phyloP scores from a whole-genome alignment of 1,139 yeast species.

The Suhomyces kunorum region DNA sequence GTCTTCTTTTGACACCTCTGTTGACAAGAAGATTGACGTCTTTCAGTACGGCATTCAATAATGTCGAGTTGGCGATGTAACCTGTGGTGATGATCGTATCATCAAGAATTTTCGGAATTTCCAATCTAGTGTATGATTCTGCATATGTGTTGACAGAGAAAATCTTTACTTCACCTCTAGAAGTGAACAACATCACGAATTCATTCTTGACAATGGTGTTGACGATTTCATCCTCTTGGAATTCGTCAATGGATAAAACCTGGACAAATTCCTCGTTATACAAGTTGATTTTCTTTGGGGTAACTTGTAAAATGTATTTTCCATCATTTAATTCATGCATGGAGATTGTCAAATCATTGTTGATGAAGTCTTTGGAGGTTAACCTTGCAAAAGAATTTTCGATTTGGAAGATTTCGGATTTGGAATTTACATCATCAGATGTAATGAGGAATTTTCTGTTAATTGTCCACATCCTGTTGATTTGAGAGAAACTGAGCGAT shows the following conservation, averaged over 20 bases:
- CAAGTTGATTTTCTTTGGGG: constrained; percentile 63
- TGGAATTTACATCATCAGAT: constrained; percentile 63
- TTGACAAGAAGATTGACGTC: constrained; percentile 35
- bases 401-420: constrained; percentile 74
- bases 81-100: constrained; percentile 72
- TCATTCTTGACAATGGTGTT: constrained; percentile 55
- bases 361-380: constrained; percentile 63
- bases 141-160: constrained; percentile 45
- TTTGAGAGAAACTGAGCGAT: constrained; percentile 72
- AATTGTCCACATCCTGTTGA: constrained; percentile 75
- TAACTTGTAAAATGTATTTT: constrained; percentile 70
- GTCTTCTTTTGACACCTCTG: constrained; percentile 37
- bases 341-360: constrained; percentile 64
- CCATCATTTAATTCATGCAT: constrained; percentile 64
- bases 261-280: constrained; percentile 64
- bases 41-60: constrained; percentile 44
- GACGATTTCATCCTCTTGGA: constrained; percentile 50
- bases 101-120: constrained; percentile 52
- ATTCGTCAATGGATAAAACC: constrained; percentile 37
- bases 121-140: constrained; percentile 37
- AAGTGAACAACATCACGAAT: constrained; percentile 51
- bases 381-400: constrained; percentile 66
- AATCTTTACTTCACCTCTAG: constrained; percentile 59
- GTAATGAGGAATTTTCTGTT: constrained; percentile 63
- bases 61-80: constrained; percentile 52